Conservation (phyloP, 2,329 filamentous ascomycete genomes). For the Talaromyces rugulosus region DNA sequence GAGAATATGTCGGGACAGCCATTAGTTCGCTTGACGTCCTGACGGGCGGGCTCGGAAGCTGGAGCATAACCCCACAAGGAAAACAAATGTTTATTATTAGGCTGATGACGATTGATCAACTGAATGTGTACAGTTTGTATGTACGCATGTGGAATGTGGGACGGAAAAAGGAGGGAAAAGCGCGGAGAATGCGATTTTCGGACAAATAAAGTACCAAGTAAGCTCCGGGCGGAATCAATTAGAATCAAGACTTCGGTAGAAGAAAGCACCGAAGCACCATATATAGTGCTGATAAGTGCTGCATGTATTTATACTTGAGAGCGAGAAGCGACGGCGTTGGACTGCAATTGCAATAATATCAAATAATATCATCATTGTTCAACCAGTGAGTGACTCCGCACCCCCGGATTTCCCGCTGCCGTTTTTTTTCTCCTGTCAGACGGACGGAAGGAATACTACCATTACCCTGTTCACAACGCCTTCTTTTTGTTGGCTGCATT, state of each 20-base stretch:
- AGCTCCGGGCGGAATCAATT: not conserved
- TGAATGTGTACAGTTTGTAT: too few species aligned
- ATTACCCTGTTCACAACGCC: too few species aligned
- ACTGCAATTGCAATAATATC: not conserved
- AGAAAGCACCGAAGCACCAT: not conserved
- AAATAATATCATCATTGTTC: not conserved
- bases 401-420: not conserved
- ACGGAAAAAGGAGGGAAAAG: not conserved
- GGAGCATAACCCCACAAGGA: not conserved
- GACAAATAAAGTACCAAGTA: not conserved
- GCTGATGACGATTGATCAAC: not conserved
- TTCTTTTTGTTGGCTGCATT: not conserved
- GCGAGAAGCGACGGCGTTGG: not conserved
- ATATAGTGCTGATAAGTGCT: not conserved
- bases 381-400: not conserved
- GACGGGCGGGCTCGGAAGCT: not conserved
- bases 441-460: too few species aligned
- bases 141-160: not conserved
- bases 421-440: not conserved
- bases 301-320: not conserved
- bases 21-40: not conserved
- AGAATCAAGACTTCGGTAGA: not conserved
- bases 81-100: not conserved
- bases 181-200: not conserved
- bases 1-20: not conserved